Evolutionary conservation across 192 early-diverging fungal genomes (phyloP).

Genomic region (Coemansia sp.): DNA sequence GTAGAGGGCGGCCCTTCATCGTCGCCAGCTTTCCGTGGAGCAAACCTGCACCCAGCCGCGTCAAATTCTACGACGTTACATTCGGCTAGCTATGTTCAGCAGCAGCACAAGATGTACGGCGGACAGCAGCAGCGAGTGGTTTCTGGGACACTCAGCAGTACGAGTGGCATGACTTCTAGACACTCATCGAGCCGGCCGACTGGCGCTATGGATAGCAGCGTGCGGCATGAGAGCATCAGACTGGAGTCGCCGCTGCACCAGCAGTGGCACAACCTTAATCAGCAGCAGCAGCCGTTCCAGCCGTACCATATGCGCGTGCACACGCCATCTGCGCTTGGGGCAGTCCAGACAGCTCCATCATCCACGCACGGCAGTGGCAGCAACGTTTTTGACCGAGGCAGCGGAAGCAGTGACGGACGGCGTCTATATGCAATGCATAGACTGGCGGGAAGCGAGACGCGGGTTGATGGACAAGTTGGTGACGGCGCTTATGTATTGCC

Average conservation of each 20-base stretch:
- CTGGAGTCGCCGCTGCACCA: slow-evolving; percentile 6
- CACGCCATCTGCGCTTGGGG: slow-evolving; percentile 2
- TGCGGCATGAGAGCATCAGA: background rate
- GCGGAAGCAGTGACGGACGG: slow-evolving; percentile 11
- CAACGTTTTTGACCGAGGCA: slow-evolving; percentile 9
- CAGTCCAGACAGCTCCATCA: background rate
- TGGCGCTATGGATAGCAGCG: background rate
- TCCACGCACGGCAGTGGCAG: slow-evolving; percentile 2
- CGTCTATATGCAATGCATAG: slow-evolving; percentile 31
- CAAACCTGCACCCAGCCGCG: slow-evolving; percentile 36
- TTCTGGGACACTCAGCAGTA: background rate
- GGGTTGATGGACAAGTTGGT: slow-evolving; percentile 16
- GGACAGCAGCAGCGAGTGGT: background rate
- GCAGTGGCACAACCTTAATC: slow-evolving; percentile 5
- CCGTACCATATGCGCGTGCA: slow-evolving; percentile 8
- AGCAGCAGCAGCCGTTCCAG: slow-evolving; percentile 9
- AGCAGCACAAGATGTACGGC: slow-evolving; percentile 18
- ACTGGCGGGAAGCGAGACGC: slow-evolving; percentile 35
- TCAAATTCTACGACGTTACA: slow-evolving; percentile 52
- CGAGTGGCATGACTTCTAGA: background rate
- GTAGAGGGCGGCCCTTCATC: slow-evolving; percentile 1
- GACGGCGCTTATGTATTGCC: slow-evolving; percentile 33
- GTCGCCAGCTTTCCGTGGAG: slow-evolving; percentile 5
- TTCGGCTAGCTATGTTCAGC: slow-evolving; percentile 34
- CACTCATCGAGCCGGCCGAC: background rate